Conservation (phyloP, 306 rosid species). For the Pyrus pyrifolia region DNA sequence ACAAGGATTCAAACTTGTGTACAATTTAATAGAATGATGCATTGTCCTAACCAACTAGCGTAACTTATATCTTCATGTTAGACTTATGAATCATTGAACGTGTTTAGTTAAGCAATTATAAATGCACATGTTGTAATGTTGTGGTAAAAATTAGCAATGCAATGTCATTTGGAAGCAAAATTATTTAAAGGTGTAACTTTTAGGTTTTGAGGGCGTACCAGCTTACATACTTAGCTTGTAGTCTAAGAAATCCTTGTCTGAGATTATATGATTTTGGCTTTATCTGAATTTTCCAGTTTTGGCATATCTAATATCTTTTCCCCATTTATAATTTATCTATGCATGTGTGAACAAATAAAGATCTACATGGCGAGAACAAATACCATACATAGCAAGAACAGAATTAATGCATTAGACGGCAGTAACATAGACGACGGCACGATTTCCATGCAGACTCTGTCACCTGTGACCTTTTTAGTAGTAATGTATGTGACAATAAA, state of each 20-base stretch:
- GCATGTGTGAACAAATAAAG: background rate
- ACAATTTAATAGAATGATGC: background rate
- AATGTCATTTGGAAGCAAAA: background rate
- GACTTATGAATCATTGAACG: background rate
- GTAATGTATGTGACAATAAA: background rate
- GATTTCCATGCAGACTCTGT: background rate
- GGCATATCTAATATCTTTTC: background rate
- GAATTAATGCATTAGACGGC: background rate
- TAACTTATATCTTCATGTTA: background rate
- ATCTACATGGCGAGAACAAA: background rate
- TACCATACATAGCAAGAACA: background rate
- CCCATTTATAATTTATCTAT: background rate
- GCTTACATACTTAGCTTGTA: conserved; percentile 8
- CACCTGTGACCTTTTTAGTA: background rate
- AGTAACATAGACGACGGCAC: background rate
- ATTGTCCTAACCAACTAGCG: background rate
- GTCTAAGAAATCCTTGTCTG: background rate
- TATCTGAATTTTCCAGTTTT: background rate
- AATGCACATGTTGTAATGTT: background rate
- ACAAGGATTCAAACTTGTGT: background rate
- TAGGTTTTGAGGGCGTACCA: conserved; percentile 23
- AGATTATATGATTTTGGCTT: background rate
- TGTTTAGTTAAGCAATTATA: background rate
- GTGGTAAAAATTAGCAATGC: background rate
- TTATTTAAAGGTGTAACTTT: background rate